Evolutionary conservation across 2,329 filamentous ascomycete genomes (phyloP), one percentile per base, ranked within the genome.

Genomic region (Passalora sequoiae): DNA sequence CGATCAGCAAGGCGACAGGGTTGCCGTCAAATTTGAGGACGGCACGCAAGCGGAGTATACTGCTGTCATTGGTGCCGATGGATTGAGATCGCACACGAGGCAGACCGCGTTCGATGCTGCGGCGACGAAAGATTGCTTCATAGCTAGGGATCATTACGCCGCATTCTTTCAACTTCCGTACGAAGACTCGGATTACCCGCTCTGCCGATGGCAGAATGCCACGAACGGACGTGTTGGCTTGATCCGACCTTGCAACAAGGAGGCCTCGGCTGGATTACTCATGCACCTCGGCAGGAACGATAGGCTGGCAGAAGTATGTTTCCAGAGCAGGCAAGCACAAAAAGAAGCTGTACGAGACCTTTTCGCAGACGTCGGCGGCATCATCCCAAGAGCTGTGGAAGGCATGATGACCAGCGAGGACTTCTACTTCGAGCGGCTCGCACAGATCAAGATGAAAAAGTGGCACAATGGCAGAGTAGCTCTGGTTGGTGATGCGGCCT

Each of bases 91-190:
- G 24, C 24, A 27, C 39, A 20, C 15, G 33, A 44, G 1, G 31
- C 25, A 13, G 44, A 39, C 20, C 15, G 21, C 15, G 43, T 48
- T 37, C 33, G 40, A 21, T 47, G 39, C 27, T 28, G 29, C 17
- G 37, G 27, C 15, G 38, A 29, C 6, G 29, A 17, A 37, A 42
- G 40, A 32, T 10, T 49, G 19, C 24, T 16, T 15, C 37, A 40
- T 33, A 35, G 6, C 12, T 5, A 29, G 39, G 2, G 46, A 53
- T 24, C 44, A 46, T 16, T 57, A 53, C 35, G 44, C 51, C 8
- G 49, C 54, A n/a, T 60, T 50, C 47, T 58, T 59, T 45, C 49
- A 54, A 25, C 49, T 60, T 13, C 49, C 50, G 0, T 29, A 38
- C 4, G 8, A 44, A 16, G 32, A 39, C 1, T 19, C 32, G 19